These are phyloP conservation scores for Dactylellina leptospora DNA, from an alignment of 2,329 filamentous ascomycete genomes.

Conservation along the genomic window DNA sequence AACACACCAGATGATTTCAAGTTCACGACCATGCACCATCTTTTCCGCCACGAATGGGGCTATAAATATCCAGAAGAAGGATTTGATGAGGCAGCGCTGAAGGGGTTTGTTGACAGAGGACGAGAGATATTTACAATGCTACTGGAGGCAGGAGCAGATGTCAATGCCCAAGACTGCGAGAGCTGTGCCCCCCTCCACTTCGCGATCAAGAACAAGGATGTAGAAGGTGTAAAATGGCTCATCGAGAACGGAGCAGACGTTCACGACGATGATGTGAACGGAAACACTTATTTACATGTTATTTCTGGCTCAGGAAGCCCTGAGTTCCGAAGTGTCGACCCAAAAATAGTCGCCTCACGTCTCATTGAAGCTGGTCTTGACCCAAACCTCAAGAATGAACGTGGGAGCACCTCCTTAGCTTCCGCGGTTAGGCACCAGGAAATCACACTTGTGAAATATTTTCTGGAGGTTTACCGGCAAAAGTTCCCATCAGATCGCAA, in stretches of 20 bases:
- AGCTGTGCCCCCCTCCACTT: background rate
- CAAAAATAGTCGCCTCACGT: background rate
- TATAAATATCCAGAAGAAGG: background rate
- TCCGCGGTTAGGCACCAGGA: background rate
- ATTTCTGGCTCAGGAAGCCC: background rate
- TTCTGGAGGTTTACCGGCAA: background rate
- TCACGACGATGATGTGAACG: background rate
- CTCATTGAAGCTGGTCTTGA: conserved; percentile 11
- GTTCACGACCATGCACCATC: background rate
- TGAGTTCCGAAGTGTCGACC: background rate
- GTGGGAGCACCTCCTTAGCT: conserved; percentile 3
- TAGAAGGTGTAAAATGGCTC: background rate
- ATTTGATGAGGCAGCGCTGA: background rate
- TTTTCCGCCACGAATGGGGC: background rate
- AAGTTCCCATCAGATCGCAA: background rate
- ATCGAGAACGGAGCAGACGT: background rate
- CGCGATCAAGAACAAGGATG: background rate
- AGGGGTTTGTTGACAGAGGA: background rate
- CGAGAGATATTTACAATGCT: background rate
- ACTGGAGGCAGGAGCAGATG: background rate
- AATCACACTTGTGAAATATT: background rate
- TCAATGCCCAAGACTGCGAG: background rate
- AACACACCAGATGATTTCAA: background rate
- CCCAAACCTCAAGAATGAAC: background rate
- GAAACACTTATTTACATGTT: background rate